phyloP scores from a whole-genome alignment of 441 rosid species.

The Brassica hybrid region DNA sequence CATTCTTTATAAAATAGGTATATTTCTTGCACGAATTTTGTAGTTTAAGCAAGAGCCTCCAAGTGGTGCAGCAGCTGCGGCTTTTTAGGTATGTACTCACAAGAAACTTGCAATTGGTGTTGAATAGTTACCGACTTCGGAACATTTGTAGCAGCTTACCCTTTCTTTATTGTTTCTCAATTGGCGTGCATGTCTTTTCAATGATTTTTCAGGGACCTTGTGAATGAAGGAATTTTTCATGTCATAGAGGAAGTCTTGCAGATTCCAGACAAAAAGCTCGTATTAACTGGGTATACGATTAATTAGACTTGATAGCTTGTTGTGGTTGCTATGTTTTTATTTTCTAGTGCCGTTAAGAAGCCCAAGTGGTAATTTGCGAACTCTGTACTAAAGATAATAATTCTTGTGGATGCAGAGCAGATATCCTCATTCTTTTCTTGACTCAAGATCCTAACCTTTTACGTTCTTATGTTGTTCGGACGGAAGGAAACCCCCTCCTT shows the following conservation, averaged over 20 bases:
- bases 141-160: background rate
- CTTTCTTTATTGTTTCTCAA: conserved; percentile 8
- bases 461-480: conserved; percentile 87
- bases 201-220: conserved; percentile 75
- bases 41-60: conserved; percentile 95
- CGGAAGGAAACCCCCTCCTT: conserved; percentile 80
- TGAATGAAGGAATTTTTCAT: conserved; percentile 86
- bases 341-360: conserved; percentile 18
- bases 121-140: background rate
- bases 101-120: conserved; percentile 23
- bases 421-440: conserved; percentile 94
- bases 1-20: conserved; percentile 60
- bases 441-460: conserved; percentile 95
- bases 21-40: conserved; percentile 97
- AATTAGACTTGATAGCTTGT: conserved; percentile 24
- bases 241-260: conserved; percentile 85
- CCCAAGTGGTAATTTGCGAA: conserved; percentile 18
- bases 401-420: conserved; percentile 98
- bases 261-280: conserved; percentile 87
- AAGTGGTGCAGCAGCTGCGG: conserved; percentile 94
- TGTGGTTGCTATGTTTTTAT: conserved; percentile 36
- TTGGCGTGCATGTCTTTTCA: conserved; percentile 12
- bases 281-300: conserved; percentile 78
- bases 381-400: conserved; percentile 45
- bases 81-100: conserved; percentile 75